Base-by-base conservation (phyloP, 2,329 filamentous ascomycete species). In the Trichoderma sp. region DNA sequence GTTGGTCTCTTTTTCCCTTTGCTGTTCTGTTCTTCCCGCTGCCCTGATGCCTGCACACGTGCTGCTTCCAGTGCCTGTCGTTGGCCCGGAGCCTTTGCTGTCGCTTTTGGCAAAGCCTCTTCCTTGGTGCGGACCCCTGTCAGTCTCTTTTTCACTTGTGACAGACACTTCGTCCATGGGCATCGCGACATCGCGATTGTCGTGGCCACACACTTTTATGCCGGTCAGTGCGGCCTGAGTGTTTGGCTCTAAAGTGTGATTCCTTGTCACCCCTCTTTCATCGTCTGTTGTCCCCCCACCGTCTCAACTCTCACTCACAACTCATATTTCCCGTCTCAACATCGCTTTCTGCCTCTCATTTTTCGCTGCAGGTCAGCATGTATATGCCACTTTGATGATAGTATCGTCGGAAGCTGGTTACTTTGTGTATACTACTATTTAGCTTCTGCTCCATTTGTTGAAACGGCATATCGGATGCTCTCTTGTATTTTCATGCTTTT, bases 1-100 rank as follows among this genome's bases (percentile, higher is more conserved):
- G 85, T 72, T 73, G 70, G 70, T 72, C 74, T 83, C 81, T 80
- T 73, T 76, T 77, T 81, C 16, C 24, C 80, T 81, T 84, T 85
- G 81, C 81, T 74, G 70, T 34, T 34, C 81, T 74, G 70, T 34
- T 34, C 76, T 21, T 77, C 80, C 77, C 73, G 72, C 75, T 75
- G 73, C 60, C 74, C n/a, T 81, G 71, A 18, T 76, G 30, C 83
- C 81, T 80, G 73, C 76, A 78, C 81, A 81, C 81, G 85, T 85
- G 82, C 81, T 74, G 71, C 76, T 77, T 80, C 78, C 73, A 72
- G 75, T 75, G 73, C 63, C 73, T 82, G 72, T 77, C 77, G 84
- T 86, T 86, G 83, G 84, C 79, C 79, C 68, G 51, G 56, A 49
- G 46, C n/a, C 51, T 63, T 52, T 64, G 28, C 60, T 32, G 14